Base-by-base conservation (phyloP, 805 yeast species). In the Candida quercuum region DNA sequence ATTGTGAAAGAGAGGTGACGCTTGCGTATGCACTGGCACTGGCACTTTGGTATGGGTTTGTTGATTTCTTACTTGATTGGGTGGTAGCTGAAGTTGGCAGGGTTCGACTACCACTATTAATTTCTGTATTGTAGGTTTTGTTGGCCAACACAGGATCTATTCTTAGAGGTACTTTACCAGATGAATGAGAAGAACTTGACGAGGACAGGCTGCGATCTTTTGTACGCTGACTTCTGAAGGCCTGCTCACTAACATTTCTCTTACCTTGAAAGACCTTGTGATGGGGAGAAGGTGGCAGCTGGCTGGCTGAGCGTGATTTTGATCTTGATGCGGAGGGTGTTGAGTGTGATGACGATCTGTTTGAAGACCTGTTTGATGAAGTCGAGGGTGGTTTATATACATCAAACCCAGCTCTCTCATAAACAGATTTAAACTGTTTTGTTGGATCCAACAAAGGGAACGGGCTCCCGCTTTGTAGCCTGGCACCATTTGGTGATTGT, bases 401-500 rank as follows among this genome's bases (percentile, higher is more conserved):
- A 18, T 84, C 93, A 50, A 85, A 85, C 0, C 95, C 95, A 0
- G 93, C 93, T 47, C 93, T 62, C 54, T 85, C 93, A 58, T 82
- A 76, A 3, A 83, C 93, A 2, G 88, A 80, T 47, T 70, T 69
- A 49, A 78, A 81, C 21, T 77, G 62, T 33, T 71, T 77, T 26
- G 73, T 72, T 0, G 82, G 75, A 38, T 76, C 78, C 42, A 85
- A 60, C 0, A 86, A 82, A 2, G 94, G 94, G 47, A 84, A 85
- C 1, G 71, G 66, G n/a, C 67, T 60, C n/a, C n/a, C n/a, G 36
- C 63, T 65, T 20, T 62, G 59, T 37, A 65, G 56, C 41, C 52
- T 45, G 9, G 47, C 22, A 3, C 57, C 57, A 1, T 51, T 40
- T 5, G 58, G 57, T 0, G 56, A 45, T 16, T 42, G 40, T 0